Base-by-base conservation (phyloP, 257 asterid species). In the Penstemon barbatus region DNA sequence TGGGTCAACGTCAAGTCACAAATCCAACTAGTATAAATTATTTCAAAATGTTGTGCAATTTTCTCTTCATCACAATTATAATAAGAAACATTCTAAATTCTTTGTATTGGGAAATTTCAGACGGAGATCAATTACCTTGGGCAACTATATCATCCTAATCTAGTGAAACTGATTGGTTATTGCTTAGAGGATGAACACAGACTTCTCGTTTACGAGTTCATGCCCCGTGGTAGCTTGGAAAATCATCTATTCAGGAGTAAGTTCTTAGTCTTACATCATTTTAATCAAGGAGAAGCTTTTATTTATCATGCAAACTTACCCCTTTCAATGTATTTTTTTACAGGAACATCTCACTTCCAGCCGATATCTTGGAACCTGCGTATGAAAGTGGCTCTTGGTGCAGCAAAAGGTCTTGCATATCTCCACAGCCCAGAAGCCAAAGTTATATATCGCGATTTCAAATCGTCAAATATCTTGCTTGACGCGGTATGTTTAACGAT, bases 181-280 rank as follows among this genome's bases (percentile, higher is more conserved):
- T 87, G 94, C 83, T 79, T 87, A 12, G 94, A 87, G 75, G 94
- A 87, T 6, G 94, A 87, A 53, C 94, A 84, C 68, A 79, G 90
- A 33, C 83, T 86, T 46, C 83, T 86, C 45, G 90, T 86, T 7
- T 86, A 86, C 61, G 93, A 86, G 82, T 86, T 86, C 84, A 84
- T 87, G 94, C 87, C 94, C 39, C 85, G 88, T 25, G 94, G 90
- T 57, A 87, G 94, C 80, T 84, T 87, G 80, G 94, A 87, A 68
- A 87, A 87, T 69, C 94, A 87, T 73, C 74, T 87, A 37, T 87
- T 87, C 70, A 79, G 90, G 76, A 87, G 94, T 87, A 68, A 77
- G 87, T 84, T 55, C 37, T 57, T 39, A 54, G 4, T 55, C 36
- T 41, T n/a, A 12, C 0, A n/a, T 19, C 53, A 5, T 36, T 57